A percentile compares a stretch with the other conserved stretches of the same genome.
Evolutionary conservation across 306 rosid species (phyloP).

Genomic region (Prinsepia uniflora): DNA sequence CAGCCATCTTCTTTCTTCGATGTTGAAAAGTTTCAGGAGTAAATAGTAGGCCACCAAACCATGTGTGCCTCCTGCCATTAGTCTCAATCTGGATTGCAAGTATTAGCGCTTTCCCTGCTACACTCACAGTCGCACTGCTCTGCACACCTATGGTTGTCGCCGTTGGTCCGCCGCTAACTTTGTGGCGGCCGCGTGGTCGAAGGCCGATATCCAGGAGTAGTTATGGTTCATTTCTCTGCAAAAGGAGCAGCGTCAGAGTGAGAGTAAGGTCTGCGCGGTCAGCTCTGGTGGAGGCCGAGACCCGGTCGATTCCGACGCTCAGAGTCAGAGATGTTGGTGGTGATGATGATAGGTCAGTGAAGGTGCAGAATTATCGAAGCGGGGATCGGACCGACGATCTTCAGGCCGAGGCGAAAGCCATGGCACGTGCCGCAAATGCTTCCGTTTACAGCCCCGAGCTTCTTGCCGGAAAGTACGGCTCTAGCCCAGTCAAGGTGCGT

Average conservation of each 20-base stretch:
- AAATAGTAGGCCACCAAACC: not conserved
- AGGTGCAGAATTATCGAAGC: conserved; percentile 14
- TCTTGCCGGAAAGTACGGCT: conserved; percentile 47
- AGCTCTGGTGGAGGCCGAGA: conserved; percentile 42
- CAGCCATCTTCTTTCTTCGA: too few species aligned
- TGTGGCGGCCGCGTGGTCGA: not conserved
- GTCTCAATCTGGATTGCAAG: not conserved
- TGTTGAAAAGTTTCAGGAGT: not conserved
- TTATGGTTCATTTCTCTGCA: not conserved
- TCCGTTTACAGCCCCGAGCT: conserved; percentile 62
- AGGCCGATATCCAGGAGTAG: not conserved
- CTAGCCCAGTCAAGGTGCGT: conserved; percentile 61
- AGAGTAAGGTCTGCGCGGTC: conserved; percentile 25
- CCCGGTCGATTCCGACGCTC: conserved; percentile 32
- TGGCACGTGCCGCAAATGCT: conserved; percentile 61
- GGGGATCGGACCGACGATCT: conserved; percentile 54
- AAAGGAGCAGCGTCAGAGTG: not conserved
- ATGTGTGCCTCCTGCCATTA: not conserved
- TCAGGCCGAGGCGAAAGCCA: conserved; percentile 73
- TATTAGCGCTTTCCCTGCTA: not conserved
- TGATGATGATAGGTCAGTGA: not conserved
- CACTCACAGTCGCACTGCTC: not conserved
- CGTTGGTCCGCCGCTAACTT: conserved; percentile 5
- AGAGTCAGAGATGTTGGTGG: conserved; percentile 19
- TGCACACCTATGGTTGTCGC: not conserved